Base-by-base conservation (phyloP, 1,284 basidiomycete species). In the Erythrobasidium hasegawianum region DNA sequence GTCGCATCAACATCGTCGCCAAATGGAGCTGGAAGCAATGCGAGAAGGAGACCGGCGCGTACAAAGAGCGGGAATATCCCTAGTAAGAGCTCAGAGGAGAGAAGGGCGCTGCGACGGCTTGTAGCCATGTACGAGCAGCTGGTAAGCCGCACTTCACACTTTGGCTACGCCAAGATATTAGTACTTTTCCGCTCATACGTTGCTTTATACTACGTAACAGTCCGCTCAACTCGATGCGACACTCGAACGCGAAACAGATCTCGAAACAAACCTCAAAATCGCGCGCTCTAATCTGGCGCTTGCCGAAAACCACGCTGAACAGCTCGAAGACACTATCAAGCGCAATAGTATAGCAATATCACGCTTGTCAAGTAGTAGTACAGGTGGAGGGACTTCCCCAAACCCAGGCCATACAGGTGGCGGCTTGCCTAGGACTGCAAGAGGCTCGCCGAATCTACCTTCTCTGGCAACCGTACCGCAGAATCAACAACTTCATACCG, bases 261-360 rank as follows among this genome's bases (percentile, higher is more conserved):
- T 75, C 13, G 71, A 72, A 13, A 68, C 71, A 1, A 64, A 71
- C 29, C 70, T 73, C 52, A 75, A 75, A 62, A 74, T 75, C 47
- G 74, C 74, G 16, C 72, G 72, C 38, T 71, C 69, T 4, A 74
- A 74, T 50, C 64, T 74, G 9, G 68, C 71, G 2, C 68, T 75
- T 20, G 73, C 71, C 10, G 72, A 72, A 26, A 67, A 71, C n/a
- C 72, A 74, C 43, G 68, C 72, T 18, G 73, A 75, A 47, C 70
- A 66, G 50, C 70, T 75, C 20, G 72, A 74, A 59, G 73, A 75
- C 13, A 70, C 71, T 1, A 52, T 75, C 7, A 69, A 71, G 14
- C 69, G 72, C 1, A 65, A 71, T 20, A 24, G 22, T 16, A 8
- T 16, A 26, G 18, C 56, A 18, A 24, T 29, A 1, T 47, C 62